phyloP scores from a whole-genome alignment of 2,329 filamentous ascomycete genomes.

The Paracorniculantispora psalliotae region DNA sequence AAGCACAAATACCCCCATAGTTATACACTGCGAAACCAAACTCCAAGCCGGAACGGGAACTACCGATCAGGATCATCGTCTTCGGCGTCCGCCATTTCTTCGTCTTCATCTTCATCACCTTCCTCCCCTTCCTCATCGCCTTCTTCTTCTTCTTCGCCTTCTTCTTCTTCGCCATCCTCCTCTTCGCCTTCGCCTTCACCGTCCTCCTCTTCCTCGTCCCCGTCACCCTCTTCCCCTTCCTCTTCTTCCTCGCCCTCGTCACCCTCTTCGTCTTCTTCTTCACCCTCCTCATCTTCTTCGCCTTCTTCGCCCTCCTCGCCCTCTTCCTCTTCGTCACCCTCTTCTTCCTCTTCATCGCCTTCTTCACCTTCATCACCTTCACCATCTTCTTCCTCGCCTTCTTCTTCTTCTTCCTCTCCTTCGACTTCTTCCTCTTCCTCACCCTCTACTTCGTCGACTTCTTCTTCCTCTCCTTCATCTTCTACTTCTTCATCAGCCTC shows the following conservation, averaged over 20 bases:
- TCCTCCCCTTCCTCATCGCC: slow-evolving; percentile 7
- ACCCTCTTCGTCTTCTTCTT: slow-evolving; percentile 17
- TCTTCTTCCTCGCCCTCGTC: slow-evolving; percentile 19
- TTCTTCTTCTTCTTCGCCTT: slow-evolving; percentile 12
- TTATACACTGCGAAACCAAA: not conserved
- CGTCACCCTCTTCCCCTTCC: slow-evolving; percentile 23
- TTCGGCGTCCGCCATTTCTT: slow-evolving; percentile 16
- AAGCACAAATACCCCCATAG: not conserved
- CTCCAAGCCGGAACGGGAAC: not conserved
- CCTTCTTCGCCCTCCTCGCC: slow-evolving; percentile 16
- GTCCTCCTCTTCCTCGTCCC: slow-evolving; percentile 21
- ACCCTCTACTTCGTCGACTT: slow-evolving; percentile 7
- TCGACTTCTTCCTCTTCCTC: slow-evolving; percentile 15
- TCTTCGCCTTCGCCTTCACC: slow-evolving; percentile 17
- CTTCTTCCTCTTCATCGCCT: slow-evolving; percentile 24
- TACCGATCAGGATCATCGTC: slow-evolving; percentile 14
- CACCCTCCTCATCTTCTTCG: slow-evolving; percentile 18
- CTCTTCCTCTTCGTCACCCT: slow-evolving; percentile 17
- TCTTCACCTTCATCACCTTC: slow-evolving; percentile 22
- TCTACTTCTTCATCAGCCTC: slow-evolving; percentile 15
- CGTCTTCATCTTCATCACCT: slow-evolving; percentile 18
- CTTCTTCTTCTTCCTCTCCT: slow-evolving; percentile 14
- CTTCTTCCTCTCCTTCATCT: slow-evolving; percentile 8
- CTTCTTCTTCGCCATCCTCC: slow-evolving; percentile 15
- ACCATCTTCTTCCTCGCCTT: slow-evolving; percentile 18